Conservation (phyloP, 1,284 basidiomycete species). For the Ceraceosorus guamensis region DNA sequence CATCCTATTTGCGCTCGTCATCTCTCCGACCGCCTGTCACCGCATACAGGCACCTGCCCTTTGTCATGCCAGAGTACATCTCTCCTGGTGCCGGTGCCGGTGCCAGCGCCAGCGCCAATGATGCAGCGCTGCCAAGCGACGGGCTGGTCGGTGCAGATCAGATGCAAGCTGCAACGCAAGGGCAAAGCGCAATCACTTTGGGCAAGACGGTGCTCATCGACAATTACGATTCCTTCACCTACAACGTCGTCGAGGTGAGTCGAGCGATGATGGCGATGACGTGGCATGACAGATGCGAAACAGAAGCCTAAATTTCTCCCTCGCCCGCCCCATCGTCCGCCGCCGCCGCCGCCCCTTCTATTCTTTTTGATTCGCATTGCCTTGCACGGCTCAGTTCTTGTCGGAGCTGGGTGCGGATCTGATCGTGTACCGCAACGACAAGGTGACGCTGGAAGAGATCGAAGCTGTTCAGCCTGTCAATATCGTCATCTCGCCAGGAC, state of each 20-base stretch:
- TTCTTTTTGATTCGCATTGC: not conserved
- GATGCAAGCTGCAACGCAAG: too few relatives aligned
- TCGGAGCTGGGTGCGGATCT: slow-evolving; percentile 44
- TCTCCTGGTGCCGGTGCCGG: not conserved
- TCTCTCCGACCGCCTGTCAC: too few relatives aligned
- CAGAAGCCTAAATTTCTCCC: not conserved
- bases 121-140: not conserved
- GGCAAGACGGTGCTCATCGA: slow-evolving; percentile 44
- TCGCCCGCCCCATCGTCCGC: not conserved
- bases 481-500: slow-evolving; percentile 84
- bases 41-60: too few relatives aligned
- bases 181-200: not conserved
- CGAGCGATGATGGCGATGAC: not conserved
- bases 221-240: slow-evolving; percentile 48
- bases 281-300: not conserved
- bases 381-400: slow-evolving; percentile 25
- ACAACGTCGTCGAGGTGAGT: slow-evolving; percentile 42
- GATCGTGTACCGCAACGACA: slow-evolving; percentile 46
- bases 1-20: too few relatives aligned
- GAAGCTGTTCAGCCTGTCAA: slow-evolving; percentile 36
- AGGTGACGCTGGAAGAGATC: slow-evolving; percentile 40
- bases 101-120: too few relatives aligned
- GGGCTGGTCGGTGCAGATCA: not conserved
- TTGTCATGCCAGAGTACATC: slow-evolving; percentile 10
- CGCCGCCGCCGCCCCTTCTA: not conserved